A percentile compares a stretch with the other conserved stretches of the same genome.
Evolutionary conservation across 106 monocot genomes (phyloP).

Genomic region (Phalaenopsis aphrodite): DNA sequence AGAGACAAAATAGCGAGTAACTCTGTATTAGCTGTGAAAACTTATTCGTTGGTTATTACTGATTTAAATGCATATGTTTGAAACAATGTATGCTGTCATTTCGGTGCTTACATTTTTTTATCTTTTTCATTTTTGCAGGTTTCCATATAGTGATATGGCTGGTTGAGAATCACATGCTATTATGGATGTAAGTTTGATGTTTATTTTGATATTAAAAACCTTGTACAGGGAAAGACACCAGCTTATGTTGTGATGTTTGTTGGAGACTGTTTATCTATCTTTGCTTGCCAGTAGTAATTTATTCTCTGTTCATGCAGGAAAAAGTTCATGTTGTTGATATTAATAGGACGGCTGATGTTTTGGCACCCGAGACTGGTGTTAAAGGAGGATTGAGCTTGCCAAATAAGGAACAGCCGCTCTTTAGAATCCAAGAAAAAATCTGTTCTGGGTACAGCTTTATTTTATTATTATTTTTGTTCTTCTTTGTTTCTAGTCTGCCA

Average conservation of each 20-base stretch:
- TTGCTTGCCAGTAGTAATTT: neutral
- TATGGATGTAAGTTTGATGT: slow-evolving; percentile 4
- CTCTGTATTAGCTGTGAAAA: neutral
- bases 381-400: slow-evolving; percentile 17
- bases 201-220: neutral
- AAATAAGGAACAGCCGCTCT: slow-evolving; percentile 6
- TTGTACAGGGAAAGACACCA: neutral
- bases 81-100: neutral
- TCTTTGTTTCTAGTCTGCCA: neutral
- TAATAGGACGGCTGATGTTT: slow-evolving; percentile 11
- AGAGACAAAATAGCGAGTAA: neutral
- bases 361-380: slow-evolving; percentile 8
- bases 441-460: slow-evolving; percentile 6
- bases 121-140: neutral
- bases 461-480: neutral
- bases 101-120: neutral
- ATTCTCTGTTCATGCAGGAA: slow-evolving; percentile 1
- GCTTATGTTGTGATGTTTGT: neutral
- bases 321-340: slow-evolving; percentile 10
- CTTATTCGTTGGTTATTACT: neutral
- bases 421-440: slow-evolving; percentile 18
- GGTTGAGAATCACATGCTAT: neutral
- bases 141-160: neutral
- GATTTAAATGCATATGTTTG: neutral
- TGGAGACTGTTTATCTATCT: neutral